Evolutionary conservation across 2,329 filamentous ascomycete species (phyloP).

Genomic region (Paramyrothecium roridum): DNA sequence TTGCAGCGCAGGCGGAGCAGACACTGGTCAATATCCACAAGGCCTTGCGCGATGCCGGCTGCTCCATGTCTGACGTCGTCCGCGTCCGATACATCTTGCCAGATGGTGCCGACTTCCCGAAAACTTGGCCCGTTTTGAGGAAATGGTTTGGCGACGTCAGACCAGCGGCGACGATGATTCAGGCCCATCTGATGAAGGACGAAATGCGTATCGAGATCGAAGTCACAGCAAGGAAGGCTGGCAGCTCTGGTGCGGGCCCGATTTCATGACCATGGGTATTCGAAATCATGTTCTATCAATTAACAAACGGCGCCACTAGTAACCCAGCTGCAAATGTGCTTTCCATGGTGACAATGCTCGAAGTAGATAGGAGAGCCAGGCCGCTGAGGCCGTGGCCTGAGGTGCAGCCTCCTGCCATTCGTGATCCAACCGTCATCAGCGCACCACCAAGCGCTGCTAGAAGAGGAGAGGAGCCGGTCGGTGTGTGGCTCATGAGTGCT

Average conservation of each 20-base stretch:
- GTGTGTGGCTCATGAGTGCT: conserved; percentile 17
- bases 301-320: conserved; percentile 15
- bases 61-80: conserved; percentile 42
- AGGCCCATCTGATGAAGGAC: conserved; percentile 48
- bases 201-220: conserved; percentile 43
- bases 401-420: conserved; percentile 64
- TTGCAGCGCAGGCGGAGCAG: conserved; percentile 48
- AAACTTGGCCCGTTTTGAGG: conserved; percentile 46
- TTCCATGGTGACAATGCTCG: conserved; percentile 60
- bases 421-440: conserved; percentile 56
- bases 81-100: conserved; percentile 51
- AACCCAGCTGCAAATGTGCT: conserved; percentile 53
- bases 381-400: conserved; percentile 69
- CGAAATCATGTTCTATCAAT: not conserved
- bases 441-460: conserved; percentile 51
- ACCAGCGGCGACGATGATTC: conserved; percentile 52
- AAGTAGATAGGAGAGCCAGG: conserved; percentile 57
- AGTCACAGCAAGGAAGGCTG: conserved; percentile 34
- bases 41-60: conserved; percentile 41
- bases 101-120: conserved; percentile 41
- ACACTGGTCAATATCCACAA: conserved; percentile 42
- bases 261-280: not conserved
- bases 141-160: conserved; percentile 47
- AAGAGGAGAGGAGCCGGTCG: conserved; percentile 27
- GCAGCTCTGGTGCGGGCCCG: conserved; percentile 3